These are phyloP conservation scores for Sungouiozyma ichnusensis DNA, from an alignment of 805 yeast genomes.

Conservation along the genomic window DNA sequence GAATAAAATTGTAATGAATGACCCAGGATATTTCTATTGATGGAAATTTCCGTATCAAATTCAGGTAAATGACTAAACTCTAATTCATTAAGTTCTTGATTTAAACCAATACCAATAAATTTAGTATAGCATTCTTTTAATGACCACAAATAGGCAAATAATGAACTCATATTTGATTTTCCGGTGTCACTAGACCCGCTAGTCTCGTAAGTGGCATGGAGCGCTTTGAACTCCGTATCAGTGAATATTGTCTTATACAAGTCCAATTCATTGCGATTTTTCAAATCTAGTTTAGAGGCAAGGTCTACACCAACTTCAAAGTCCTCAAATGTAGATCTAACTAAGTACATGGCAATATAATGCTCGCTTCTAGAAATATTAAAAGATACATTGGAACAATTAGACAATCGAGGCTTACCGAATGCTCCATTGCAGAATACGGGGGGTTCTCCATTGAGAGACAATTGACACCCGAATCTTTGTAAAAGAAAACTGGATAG, in stretches of 20 bases:
- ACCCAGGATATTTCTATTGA: slow-evolving; percentile 5
- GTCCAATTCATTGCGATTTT: slow-evolving; percentile 16
- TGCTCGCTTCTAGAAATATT: slow-evolving; percentile 53
- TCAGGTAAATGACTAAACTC: slow-evolving; percentile 18
- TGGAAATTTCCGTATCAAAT: background rate
- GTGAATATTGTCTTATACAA: slow-evolving; percentile 37
- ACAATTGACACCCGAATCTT: slow-evolving; percentile 31
- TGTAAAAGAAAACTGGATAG: slow-evolving; percentile 40
- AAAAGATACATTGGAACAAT: slow-evolving; percentile 30
- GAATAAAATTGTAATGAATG: slow-evolving; percentile 13
- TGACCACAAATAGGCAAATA: slow-evolving; percentile 63
- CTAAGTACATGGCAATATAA: slow-evolving; percentile 34
- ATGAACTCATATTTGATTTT: slow-evolving; percentile 6
- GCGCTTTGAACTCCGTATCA: slow-evolving; percentile 25
- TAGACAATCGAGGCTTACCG: slow-evolving; percentile 48
- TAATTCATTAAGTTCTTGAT: slow-evolving; percentile 24
- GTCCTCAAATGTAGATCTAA: slow-evolving; percentile 21
- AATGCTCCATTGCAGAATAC: slow-evolving; percentile 27
- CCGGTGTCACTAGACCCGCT: too few species aligned
- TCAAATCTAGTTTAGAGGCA: slow-evolving; percentile 28
- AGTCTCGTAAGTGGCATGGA: slow-evolving; percentile 14
- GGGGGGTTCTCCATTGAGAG: slow-evolving; percentile 8
- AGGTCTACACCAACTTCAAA: slow-evolving; percentile 38
- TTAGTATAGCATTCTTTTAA: slow-evolving; percentile 70
- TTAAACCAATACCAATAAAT: slow-evolving; percentile 51